Evolutionary conservation across 1,284 basidiomycete species (phyloP).

Genomic region (Sanghuangporus baumii): DNA sequence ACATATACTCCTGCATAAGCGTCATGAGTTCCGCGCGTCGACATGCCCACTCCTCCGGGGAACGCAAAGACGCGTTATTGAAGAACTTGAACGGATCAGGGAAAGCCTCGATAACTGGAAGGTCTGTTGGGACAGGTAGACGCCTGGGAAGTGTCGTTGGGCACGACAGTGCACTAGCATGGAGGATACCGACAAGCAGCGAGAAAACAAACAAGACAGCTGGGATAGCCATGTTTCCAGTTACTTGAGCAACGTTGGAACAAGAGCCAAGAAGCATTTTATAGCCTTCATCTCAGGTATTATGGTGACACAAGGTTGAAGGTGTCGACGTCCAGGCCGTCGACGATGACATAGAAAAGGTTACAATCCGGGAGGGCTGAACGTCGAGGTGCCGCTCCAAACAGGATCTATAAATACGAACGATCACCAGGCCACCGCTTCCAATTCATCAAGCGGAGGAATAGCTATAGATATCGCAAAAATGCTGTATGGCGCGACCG

Average conservation of each 20-base stretch:
- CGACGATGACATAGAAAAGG: not conserved
- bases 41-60: conserved; percentile 21
- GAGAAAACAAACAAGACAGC: not conserved
- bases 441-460: not conserved
- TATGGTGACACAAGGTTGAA: not conserved
- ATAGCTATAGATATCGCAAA: not conserved
- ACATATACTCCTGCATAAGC: conserved; percentile 22
- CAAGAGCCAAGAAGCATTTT: not conserved
- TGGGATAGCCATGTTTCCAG: not conserved
- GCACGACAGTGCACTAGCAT: not conserved
- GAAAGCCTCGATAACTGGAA: conserved; percentile 9
- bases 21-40: conserved; percentile 19
- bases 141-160: conserved; percentile 9
- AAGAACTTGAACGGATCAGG: conserved; percentile 16
- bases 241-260: not conserved
- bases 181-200: not conserved
- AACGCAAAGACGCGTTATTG: conserved; percentile 10
- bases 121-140: conserved; percentile 14
- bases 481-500: not conserved
- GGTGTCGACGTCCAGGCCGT: not conserved
- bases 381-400: not conserved
- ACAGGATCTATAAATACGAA: not conserved
- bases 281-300: not conserved
- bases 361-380: not conserved
- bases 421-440: not conserved